Evolutionary conservation across 306 rosid species (phyloP), one percentile per base, ranked within the genome.

Genomic region (Trifolium dubium): DNA sequence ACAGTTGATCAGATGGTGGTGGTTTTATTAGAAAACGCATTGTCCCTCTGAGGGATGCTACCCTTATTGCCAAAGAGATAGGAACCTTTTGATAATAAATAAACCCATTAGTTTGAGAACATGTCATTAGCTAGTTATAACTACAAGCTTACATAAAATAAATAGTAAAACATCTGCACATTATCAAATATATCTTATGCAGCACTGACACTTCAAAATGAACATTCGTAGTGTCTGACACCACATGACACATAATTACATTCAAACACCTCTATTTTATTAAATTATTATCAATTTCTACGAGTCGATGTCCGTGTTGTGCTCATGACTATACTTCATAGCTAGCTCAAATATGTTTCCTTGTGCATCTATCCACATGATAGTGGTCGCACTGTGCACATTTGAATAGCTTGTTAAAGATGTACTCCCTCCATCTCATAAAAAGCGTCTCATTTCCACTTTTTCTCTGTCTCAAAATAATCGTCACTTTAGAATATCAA

Each of bases 1-100:
- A 94, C 76, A 94, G 58, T 46, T 85, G 92, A 85, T 94, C 97
- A 15, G 96, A 87, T 50, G 99, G 99, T 77, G 99, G 99, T 10
- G 97, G 96, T 84, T 92, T 94, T 85, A 94, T 84, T 64, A 88
- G 95, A 73, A 94, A 73, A 61, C 92, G 94, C 75, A 94, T 46
- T 58, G 96, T 91, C 78, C 98, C 97, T 83, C 85, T 85, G 61
- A 91, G 92, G 58, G 96, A 89, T 77, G 90, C 65, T 79, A 89
- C 66, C 88, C 92, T 87, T 87, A 94, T 78, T 54, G 80, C 89
- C 88, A 94, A 71, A 69, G 90, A 84, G 77, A 94, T 77, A 34
- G 98, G 96, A 76, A 92, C 98, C 98, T 94, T 75, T 67, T 34
- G 65, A 76, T 71, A 37, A 78, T 64, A 81, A 78, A 82, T 28